These are phyloP conservation scores for Medicago ruthenica DNA, from an alignment of 306 rosid genomes.

Conservation along the genomic window DNA sequence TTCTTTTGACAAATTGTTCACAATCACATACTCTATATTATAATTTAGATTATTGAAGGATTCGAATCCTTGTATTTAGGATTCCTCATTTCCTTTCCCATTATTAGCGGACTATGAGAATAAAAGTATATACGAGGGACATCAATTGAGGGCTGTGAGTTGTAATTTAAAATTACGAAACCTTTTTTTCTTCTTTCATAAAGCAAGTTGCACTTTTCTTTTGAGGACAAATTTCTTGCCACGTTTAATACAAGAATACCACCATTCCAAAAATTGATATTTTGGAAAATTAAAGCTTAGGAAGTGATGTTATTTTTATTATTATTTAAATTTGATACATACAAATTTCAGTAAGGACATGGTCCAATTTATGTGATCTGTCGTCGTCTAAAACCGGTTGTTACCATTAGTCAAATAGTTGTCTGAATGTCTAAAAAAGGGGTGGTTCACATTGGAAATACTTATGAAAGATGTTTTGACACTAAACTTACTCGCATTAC, in stretches of 20 bases:
- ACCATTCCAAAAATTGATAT: neutral
- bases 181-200: neutral
- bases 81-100: slow-evolving; percentile 8
- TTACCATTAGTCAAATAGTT: slow-evolving; percentile 23
- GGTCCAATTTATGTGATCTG: slow-evolving; percentile 11
- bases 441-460: slow-evolving; percentile 6
- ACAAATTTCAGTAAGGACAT: neutral
- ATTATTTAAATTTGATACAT: neutral
- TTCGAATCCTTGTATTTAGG: neutral
- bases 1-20: too few relatives aligned
- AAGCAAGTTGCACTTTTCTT: slow-evolving; percentile 23
- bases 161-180: slow-evolving; percentile 13
- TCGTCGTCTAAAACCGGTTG: slow-evolving; percentile 6
- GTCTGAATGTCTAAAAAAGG: slow-evolving; percentile 6
- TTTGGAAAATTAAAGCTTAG: neutral
- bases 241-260: slow-evolving; percentile 2
- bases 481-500: neutral
- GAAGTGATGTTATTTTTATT: slow-evolving; percentile 30
- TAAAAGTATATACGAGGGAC: too few relatives aligned
- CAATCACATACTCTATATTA: too few relatives aligned
- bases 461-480: neutral
- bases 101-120: too few relatives aligned
- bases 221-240: neutral
- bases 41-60: neutral
- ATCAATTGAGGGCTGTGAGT: slow-evolving; percentile 22